Base-by-base conservation (phyloP, 345 rosid genomes). In the Boechera stricta region DNA sequence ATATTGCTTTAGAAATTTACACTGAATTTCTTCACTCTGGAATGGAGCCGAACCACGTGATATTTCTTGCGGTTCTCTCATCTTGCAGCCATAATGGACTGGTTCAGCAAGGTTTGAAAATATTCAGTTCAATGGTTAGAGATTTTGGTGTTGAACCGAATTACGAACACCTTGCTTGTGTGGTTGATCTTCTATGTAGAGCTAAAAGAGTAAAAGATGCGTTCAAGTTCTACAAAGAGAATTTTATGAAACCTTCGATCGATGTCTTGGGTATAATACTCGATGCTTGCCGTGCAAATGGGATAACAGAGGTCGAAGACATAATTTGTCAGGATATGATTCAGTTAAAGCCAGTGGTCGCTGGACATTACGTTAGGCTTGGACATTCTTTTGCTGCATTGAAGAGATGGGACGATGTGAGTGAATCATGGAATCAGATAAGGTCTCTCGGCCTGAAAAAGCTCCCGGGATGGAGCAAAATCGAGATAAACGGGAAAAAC, bases 11-110 rank as follows among this genome's bases (percentile, higher is more conserved):
- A 54, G 77, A 78, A 60, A 55, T 84, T 73, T 89, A 87, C 72
- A 65, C 69, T 9, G 85, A 84, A 75, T 83, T 93, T 85, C 90
- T 88, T 39, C 78, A 68, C 12, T 72, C 85, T 41, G 92, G 92
- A 53, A 68, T 83, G 64, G 69, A 82, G 72, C 97, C 92, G 28
- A 91, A 93, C 73, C 86, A 86, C 18, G 85, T 89, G 26, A 75
- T 91, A 54, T 82, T 91, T 80, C 89, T 90, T 39, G 80, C 94
- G 13, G 77, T 85, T 59, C 88, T 89, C 68, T 88, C 94, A 48
- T 92, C 94, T 55, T 91, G 94, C 80, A 86, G 91, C 75, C 98
- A 91, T 80, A 82, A 82, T 29, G 92, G 96, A 66, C 82, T 93
- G 75, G 83, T 93, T 28, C 72, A 84, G 28, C 81, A 84, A 62